Base-by-base conservation (phyloP, 345 rosid species). In the Triadica sebifera region DNA sequence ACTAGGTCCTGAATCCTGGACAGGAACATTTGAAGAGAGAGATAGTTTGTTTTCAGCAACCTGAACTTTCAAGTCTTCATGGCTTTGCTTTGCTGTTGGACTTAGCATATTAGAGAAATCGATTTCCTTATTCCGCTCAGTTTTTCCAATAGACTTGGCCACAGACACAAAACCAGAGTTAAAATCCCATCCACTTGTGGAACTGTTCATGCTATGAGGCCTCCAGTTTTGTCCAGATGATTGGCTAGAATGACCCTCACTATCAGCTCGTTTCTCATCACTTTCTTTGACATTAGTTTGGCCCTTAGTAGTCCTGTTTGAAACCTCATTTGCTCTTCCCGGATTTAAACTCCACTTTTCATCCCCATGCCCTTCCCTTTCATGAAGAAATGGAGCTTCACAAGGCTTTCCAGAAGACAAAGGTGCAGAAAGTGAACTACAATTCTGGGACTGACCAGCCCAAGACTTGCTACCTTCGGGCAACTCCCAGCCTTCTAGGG, bases 1-100 rank as follows among this genome's bases (percentile, higher is more conserved):
- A 75, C 87, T 87, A 76, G 85, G 89, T 61, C 89, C 94, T 12
- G 91, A 84, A 75, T 89, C 89, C 85, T 78, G 89, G 71, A 80
- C 78, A 43, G 83, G 79, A 74, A 78, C 77, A 84, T 81, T 78
- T 67, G 87, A 72, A 76, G 95, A 82, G 60, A 75, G 29, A 51
- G 89, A 81, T 70, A 81, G 89, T 76, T 83, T 89, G 67, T 75
- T 80, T 79, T 82, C 84, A 12, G 77, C 83, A 45, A 82, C 84
- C 75, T 79, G 84, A 56, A 65, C 78, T 76, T 86, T 84, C 75
- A 78, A 76, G 74, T 88, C 87, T 74, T 75, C 84, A 61, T 77
- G 79, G 76, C 75, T 78, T 49, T 83, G 80, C 87, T 83, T 86
- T 51, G 89, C 79, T 65, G 80, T 79, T 29, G 89, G 80, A 70